Conservation (phyloP, 2,329 filamentous ascomycete genomes). For the Leptodontidium sp. region DNA sequence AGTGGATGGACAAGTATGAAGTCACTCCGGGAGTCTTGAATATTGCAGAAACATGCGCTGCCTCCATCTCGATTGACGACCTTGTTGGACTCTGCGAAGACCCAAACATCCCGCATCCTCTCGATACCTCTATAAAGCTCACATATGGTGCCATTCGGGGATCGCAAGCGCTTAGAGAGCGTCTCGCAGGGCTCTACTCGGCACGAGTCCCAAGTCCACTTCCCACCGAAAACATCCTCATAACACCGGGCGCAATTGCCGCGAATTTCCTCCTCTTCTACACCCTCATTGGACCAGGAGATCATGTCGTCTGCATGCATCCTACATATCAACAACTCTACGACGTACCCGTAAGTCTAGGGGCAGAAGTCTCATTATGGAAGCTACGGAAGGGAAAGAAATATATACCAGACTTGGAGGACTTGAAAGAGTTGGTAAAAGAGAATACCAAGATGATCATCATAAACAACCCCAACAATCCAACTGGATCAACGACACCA, state of each 20-base stretch:
- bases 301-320: slow-evolving; percentile 87
- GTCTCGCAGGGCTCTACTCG: slow-evolving; percentile 72
- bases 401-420: slow-evolving; percentile 72
- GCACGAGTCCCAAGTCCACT: slow-evolving; percentile 57
- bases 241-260: slow-evolving; percentile 81
- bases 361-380: slow-evolving; percentile 82
- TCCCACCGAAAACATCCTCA: slow-evolving; percentile 70
- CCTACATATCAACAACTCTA: slow-evolving; percentile 90
- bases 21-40: slow-evolving; percentile 67
- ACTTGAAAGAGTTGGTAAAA: slow-evolving; percentile 70
- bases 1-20: slow-evolving; percentile 72
- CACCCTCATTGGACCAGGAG: slow-evolving; percentile 72
- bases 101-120: slow-evolving; percentile 52
- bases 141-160: slow-evolving; percentile 79
- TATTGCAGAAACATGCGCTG: slow-evolving; percentile 81
- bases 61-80: slow-evolving; percentile 76
- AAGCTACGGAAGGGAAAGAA: slow-evolving; percentile 68
- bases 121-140: slow-evolving; percentile 65
- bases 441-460: slow-evolving; percentile 76
- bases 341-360: slow-evolving; percentile 74
- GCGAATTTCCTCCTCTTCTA: slow-evolving; percentile 88
- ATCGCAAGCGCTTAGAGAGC: slow-evolving; percentile 67
- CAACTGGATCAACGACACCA: slow-evolving; percentile 76
- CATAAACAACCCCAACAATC: slow-evolving; percentile 83
- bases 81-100: slow-evolving; percentile 67